A percentile compares a stretch with the other conserved stretches of the same genome.
Conservation (phyloP, 2,329 filamentous ascomycete genomes). For the Colletotrichum nymphaeae region DNA sequence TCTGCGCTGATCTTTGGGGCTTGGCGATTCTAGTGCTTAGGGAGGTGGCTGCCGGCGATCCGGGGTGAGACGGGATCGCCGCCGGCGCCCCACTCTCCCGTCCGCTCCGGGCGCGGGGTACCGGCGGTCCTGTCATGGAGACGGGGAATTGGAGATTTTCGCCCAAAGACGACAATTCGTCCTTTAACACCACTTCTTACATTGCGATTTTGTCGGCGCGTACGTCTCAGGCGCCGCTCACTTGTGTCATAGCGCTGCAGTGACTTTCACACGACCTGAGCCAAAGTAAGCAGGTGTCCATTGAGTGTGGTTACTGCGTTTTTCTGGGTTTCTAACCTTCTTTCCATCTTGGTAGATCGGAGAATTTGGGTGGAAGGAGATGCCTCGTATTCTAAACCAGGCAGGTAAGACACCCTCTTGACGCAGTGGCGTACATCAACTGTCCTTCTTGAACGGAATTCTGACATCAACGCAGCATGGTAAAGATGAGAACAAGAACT, state of each 20-base stretch:
- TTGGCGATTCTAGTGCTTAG: conserved; percentile 19
- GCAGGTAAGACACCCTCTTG: conserved; percentile 4
- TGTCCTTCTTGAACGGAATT: background rate
- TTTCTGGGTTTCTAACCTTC: background rate
- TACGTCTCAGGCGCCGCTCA: background rate
- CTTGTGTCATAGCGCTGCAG: too few species aligned
- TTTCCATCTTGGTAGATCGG: background rate
- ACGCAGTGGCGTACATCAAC: background rate
- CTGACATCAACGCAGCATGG: background rate
- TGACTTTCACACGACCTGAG: too few species aligned
- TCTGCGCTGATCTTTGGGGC: background rate
- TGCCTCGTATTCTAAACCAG: conserved; percentile 26
- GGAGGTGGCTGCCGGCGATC: background rate
- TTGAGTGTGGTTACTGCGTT: background rate
- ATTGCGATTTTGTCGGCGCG: too few species aligned
- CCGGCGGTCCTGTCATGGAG: background rate
- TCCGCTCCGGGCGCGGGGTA: conserved; percentile 14
- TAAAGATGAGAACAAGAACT: background rate
- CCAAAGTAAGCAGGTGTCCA: too few species aligned
- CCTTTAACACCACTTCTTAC: background rate
- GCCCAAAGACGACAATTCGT: background rate
- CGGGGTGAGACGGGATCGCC: background rate
- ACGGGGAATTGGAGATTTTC: background rate
- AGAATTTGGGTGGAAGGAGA: background rate
- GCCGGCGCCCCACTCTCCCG: background rate